Evolutionary conservation across 108 stramenopile genomes (phyloP).

Genomic region (Cyclotella baltica): DNA sequence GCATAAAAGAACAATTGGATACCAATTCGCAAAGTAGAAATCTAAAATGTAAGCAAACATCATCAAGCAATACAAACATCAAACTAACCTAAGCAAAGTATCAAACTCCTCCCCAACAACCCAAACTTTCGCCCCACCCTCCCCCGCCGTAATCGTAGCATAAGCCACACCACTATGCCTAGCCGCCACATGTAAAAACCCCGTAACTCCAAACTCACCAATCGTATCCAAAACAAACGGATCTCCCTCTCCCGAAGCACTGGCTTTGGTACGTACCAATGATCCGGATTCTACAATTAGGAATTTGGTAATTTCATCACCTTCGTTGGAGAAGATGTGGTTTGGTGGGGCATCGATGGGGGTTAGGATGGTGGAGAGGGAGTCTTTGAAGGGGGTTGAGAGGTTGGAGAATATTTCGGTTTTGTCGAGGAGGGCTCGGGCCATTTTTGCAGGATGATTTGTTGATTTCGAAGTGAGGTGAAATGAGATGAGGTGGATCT

Average conservation of each 20-base stretch:
- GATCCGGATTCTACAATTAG: slow-evolving; percentile 60
- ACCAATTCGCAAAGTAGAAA: too few relatives aligned
- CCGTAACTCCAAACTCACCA: slow-evolving; percentile 36
- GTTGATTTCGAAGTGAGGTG: neutral
- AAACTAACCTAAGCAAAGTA: slow-evolving; percentile 25
- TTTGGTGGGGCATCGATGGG: slow-evolving; percentile 51
- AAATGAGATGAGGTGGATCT: too few relatives aligned
- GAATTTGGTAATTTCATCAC: slow-evolving; percentile 40
- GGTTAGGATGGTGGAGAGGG: slow-evolving; percentile 48
- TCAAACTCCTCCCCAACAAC: slow-evolving; percentile 51
- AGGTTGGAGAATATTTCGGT: slow-evolving; percentile 6
- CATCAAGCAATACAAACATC: slow-evolving; percentile 1
- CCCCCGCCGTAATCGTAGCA: slow-evolving; percentile 50
- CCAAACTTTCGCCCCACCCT: slow-evolving; percentile 58
- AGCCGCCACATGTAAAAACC: slow-evolving; percentile 62
- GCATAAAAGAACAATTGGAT: too few relatives aligned
- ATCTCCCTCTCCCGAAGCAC: slow-evolving; percentile 9
- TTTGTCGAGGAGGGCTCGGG: slow-evolving; percentile 31
- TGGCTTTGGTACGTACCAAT: slow-evolving; percentile 55
- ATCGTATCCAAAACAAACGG: slow-evolving; percentile 1
- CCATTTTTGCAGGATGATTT: slow-evolving; percentile 13
- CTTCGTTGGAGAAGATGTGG: slow-evolving; percentile 68
- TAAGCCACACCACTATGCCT: slow-evolving; percentile 42
- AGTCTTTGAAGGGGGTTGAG: slow-evolving; percentile 39
- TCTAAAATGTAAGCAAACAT: neutral